These are phyloP conservation scores for Venturia nashicola DNA, from an alignment of 2,329 filamentous ascomycete genomes.

Conservation along the genomic window DNA sequence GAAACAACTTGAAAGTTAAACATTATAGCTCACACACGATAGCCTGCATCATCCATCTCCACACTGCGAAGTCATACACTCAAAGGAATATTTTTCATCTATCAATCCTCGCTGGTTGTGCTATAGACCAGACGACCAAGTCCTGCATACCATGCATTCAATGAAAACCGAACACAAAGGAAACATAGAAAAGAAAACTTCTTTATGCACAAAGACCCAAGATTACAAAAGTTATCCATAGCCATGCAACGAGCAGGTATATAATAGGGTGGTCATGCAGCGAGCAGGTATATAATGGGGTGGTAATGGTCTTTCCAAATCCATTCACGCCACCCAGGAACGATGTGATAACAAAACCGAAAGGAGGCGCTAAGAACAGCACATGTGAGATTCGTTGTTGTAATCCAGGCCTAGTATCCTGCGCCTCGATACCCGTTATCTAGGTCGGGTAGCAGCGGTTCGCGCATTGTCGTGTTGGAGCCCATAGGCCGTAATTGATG, in stretches of 20 bases:
- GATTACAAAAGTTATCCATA: background rate
- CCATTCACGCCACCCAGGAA: background rate
- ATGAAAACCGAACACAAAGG: background rate
- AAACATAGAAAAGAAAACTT: background rate
- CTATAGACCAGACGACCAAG: background rate
- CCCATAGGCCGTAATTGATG: background rate
- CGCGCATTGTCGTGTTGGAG: constrained; percentile 6
- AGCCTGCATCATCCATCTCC: background rate
- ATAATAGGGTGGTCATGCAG: background rate
- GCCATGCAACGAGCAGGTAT: background rate
- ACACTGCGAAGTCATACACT: background rate
- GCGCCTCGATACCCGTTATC: constrained; percentile 2
- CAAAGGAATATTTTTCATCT: background rate
- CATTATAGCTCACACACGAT: background rate
- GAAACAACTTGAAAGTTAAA: background rate
- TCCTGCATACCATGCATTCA: background rate
- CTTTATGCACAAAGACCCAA: background rate
- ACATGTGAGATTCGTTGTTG: background rate
- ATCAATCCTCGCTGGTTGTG: background rate
- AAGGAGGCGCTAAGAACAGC: constrained; percentile 3
- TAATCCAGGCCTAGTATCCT: constrained; percentile 6
- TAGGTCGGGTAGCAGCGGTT: constrained; percentile 4
- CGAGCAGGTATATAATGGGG: background rate
- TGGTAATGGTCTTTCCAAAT: background rate
- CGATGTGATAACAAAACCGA: background rate